Evolutionary conservation across 2,329 filamentous ascomycete genomes (phyloP), one percentile per base, ranked within the genome.

Genomic region (Moelleriella libera): DNA sequence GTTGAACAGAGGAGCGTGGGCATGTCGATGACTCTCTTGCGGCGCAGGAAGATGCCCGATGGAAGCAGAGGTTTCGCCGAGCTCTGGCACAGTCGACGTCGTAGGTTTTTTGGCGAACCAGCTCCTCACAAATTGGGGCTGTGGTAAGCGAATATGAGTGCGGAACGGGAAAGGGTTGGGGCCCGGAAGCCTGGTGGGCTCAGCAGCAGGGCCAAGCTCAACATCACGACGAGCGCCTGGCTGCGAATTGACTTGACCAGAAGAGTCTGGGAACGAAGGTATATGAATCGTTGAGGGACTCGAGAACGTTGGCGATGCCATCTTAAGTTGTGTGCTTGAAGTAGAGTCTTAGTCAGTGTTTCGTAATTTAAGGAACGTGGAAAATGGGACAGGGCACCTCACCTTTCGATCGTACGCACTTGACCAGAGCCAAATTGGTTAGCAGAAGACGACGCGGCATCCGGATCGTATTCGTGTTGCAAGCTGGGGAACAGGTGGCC

Each of bases 401-500:
- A 59, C 60, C 52, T 52, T 11, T 53, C 50, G 14, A 47, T 40
- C 5, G 54, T 52, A n/a, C 47, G 52, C 41, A 50, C 49, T 6
- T 51, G 48, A 30, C 47, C 48, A 28, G 60, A 62, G 32, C 54
- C 54, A 30, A 52, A 44, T 4, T 52, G 53, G 47, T 50, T 53
- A 28, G 44, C 55, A 14, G 51, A 53, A 28, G 51, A 50, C 5
- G 31, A 30, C 21, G 50, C 51, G 3, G 45, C 51, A 45, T 68
- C 62, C 0, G 66, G 66, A 31, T 66, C 60, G 46, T 68, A 68
- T 52, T 66, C 65, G 9, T 65, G 49, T 6, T 59, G 51, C 5
- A 75, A 61, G 5, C 51, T 51, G 0, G 72, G 68, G 50, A 72
- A 75, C 14, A 71, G 12, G 30, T 51, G 60, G 31, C 67, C 70